Percentiles rank a stretch among this genome's conserved stretches.
Conservation (phyloP, 305 asterid species). For the Salvia sclarea region DNA sequence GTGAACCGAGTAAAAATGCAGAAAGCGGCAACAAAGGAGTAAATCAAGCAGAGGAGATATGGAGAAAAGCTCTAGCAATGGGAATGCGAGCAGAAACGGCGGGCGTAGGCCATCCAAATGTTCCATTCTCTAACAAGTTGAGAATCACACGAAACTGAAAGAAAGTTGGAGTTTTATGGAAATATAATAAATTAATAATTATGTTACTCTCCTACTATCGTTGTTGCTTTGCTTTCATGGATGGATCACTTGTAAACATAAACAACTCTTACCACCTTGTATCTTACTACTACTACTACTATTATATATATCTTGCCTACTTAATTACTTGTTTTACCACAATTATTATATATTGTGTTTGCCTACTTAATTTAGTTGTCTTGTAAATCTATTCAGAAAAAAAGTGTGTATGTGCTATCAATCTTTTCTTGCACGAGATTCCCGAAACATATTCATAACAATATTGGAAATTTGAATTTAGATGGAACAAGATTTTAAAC, state of each 20-base stretch:
- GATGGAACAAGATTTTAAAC: too few species aligned
- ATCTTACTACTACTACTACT: too few species aligned
- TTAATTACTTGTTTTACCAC: neutral
- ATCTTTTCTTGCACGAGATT: neutral
- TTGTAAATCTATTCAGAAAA: neutral
- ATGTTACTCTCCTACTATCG: neutral
- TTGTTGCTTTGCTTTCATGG: neutral
- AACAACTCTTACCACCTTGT: neutral
- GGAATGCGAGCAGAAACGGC: constrained; percentile 18
- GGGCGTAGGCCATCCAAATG: too few species aligned
- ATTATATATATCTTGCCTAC: neutral
- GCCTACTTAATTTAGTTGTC: neutral
- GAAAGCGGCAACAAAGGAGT: constrained; percentile 35
- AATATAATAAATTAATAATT: neutral
- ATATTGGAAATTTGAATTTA: neutral
- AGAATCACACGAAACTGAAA: too few species aligned
- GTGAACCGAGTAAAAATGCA: constrained; percentile 22
- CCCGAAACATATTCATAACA: neutral
- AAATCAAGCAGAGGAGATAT: neutral
- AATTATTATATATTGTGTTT: neutral
- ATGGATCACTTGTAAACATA: neutral
- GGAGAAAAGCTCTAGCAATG: neutral
- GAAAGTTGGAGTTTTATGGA: neutral
- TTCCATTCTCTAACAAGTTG: constrained; percentile 24
- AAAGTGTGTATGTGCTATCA: neutral